These are phyloP conservation scores for Oxytropis ochrocephala DNA, from an alignment of 306 rosid genomes.

Conservation along the genomic window DNA sequence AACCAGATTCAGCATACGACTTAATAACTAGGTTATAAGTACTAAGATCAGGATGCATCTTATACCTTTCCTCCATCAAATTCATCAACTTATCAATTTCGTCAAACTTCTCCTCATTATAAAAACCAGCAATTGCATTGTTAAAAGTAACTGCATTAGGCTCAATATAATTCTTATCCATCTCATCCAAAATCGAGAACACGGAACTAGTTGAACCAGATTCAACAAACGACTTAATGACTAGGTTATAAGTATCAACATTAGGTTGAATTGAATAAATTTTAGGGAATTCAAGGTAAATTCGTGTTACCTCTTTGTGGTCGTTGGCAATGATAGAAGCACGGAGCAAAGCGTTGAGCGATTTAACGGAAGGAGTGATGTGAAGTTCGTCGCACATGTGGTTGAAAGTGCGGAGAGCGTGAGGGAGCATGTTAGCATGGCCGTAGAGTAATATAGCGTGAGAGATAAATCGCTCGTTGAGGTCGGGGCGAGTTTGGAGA, in stretches of 20 bases:
- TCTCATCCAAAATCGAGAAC: slow-evolving; percentile 61
- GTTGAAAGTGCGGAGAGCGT: slow-evolving; percentile 50
- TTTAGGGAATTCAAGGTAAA: slow-evolving; percentile 59
- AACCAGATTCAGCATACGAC: slow-evolving; percentile 61
- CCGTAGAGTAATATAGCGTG: slow-evolving; percentile 74
- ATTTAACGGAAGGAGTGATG: slow-evolving; percentile 38
- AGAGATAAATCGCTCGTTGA: slow-evolving; percentile 53
- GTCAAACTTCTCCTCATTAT: slow-evolving; percentile 55
- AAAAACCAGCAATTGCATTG: slow-evolving; percentile 44
- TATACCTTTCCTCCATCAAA: slow-evolving; percentile 51
- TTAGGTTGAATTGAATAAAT: slow-evolving; percentile 44
- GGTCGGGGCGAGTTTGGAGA: slow-evolving; percentile 56
- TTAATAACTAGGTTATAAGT: slow-evolving; percentile 57
- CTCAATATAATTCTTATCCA: slow-evolving; percentile 52
- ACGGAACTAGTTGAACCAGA: slow-evolving; percentile 53
- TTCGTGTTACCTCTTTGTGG: slow-evolving; percentile 47
- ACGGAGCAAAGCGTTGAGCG: slow-evolving; percentile 60
- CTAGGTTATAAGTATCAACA: slow-evolving; percentile 55
- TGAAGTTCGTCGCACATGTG: slow-evolving; percentile 29
- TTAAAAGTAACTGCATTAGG: slow-evolving; percentile 45
- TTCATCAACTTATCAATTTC: slow-evolving; percentile 59
- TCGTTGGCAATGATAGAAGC: slow-evolving; percentile 53
- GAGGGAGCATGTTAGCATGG: slow-evolving; percentile 61
- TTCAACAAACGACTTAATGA: slow-evolving; percentile 53
- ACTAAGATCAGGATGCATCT: slow-evolving; percentile 17